Conservation (phyloP, 75 land plant species). For the Ceratopteris richardii region DNA sequence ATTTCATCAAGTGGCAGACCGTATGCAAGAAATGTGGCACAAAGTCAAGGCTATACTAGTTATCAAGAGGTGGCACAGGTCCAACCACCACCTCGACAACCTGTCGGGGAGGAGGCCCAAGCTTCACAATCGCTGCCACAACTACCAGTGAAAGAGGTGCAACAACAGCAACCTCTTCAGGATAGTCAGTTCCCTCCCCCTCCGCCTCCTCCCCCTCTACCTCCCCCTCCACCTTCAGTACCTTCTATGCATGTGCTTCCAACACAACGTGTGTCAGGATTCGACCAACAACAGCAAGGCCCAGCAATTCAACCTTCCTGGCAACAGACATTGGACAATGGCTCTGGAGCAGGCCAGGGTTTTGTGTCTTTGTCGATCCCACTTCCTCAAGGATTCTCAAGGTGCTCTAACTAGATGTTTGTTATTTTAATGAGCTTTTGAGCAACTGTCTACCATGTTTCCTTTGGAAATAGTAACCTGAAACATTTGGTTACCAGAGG, state of each 20-base stretch:
- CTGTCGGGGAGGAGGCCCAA: slow-evolving; percentile 12
- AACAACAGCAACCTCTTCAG: slow-evolving; percentile 26
- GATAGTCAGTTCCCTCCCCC: slow-evolving; percentile 25
- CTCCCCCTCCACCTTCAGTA: neutral
- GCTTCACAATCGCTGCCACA: slow-evolving; percentile 9
- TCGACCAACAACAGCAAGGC: neutral
- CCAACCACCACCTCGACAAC: slow-evolving; percentile 1
- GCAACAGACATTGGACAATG: slow-evolving; percentile 40
- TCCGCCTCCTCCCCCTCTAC: slow-evolving; percentile 26
- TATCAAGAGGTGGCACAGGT: slow-evolving; percentile 1
- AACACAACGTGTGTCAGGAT: slow-evolving; percentile 1
- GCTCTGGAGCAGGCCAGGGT: slow-evolving; percentile 15
- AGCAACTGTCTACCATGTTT: neutral
- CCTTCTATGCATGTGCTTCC: neutral
- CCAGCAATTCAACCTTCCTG: slow-evolving; percentile 6
- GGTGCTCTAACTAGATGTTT: slow-evolving; percentile 44
- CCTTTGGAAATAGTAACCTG: too few species aligned
- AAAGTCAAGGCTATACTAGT: slow-evolving; percentile 8
- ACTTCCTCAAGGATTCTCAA: slow-evolving; percentile 83
- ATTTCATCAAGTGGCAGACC: slow-evolving; percentile 34
- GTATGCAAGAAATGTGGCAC: slow-evolving; percentile 10
- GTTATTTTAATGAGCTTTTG: neutral
- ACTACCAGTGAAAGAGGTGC: neutral
- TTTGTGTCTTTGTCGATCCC: slow-evolving; percentile 38
- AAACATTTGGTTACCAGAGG: too few species aligned